Conservation (phyloP, 2,329 filamentous ascomycete genomes). For the Zymoseptoria crescenta region DNA sequence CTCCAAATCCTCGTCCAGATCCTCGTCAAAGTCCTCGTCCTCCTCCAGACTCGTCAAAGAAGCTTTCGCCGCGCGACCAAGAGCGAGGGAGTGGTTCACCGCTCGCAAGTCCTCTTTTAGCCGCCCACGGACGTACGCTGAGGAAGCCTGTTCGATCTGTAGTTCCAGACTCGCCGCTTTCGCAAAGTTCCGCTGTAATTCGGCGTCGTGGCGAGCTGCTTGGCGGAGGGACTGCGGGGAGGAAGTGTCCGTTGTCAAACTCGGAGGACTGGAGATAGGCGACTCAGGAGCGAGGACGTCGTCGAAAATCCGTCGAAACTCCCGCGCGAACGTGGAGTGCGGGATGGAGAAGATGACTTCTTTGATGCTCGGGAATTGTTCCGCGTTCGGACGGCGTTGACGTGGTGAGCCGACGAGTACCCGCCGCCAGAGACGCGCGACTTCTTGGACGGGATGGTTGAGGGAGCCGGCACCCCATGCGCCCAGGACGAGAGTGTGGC, state of each 20-base stretch:
- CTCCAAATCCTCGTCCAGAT: constrained; percentile 18
- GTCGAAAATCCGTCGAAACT: constrained; percentile 38
- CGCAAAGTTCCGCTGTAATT: constrained; percentile 21
- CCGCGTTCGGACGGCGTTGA: constrained; percentile 32
- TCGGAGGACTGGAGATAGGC: neutral
- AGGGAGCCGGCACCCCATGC: constrained; percentile 60
- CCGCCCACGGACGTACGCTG: constrained; percentile 22
- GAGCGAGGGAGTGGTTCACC: constrained; percentile 28
- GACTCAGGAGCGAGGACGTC: constrained; percentile 21
- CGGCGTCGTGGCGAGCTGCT: constrained; percentile 7
- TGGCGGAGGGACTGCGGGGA: neutral
- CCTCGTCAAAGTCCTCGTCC: constrained; percentile 19
- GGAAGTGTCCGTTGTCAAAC: constrained; percentile 1
- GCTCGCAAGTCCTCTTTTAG: constrained; percentile 27
- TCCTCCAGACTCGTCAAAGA: neutral
- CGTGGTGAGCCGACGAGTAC: constrained; percentile 28
- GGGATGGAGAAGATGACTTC: constrained; percentile 54
- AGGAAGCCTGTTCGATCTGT: constrained; percentile 28
- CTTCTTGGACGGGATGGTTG: constrained; percentile 52
- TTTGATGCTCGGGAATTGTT: constrained; percentile 37
- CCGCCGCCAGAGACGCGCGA: constrained; percentile 49
- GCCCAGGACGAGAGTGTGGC: constrained; percentile 48
- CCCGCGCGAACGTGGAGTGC: constrained; percentile 43
- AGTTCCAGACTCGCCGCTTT: constrained; percentile 28
- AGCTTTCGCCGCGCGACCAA: constrained; percentile 24